Evolutionary conservation across 306 rosid species (phyloP), one percentile per base, ranked within the genome.

Genomic region (Arachis hypogaea): DNA sequence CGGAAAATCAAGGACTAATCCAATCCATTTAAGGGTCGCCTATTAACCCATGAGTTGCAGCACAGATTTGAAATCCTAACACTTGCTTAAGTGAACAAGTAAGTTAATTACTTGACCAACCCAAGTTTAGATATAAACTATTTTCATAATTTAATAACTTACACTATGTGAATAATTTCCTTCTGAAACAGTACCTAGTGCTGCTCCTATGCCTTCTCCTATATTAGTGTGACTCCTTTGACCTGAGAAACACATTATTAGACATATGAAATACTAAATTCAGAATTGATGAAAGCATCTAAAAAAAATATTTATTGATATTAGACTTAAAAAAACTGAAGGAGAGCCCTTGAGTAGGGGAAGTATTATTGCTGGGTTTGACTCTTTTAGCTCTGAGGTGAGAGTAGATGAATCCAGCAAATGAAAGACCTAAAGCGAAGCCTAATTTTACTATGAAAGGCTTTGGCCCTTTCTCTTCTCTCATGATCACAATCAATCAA

Each of bases 341-440:
- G 56, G 18, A 18, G 18, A 18, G 18, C 18, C 18, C 18, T 18
- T 18, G 18, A 18, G 0, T 0, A 54, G 83, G 82, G 18, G 82
- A 74, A 43, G 58, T 14, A n/a, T 77, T 63, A 44, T 70, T 65
- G 38, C 1, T 33, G 45, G 79, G 78, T 45, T 74, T 85, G 18
- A 18, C 18, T 18, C 18, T 18, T 18, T 18, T 18, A 18, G 18
- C 18, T 18, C 18, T 18, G 18, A 18, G 80, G 73, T 87, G 90
- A 73, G 93, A 82, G 47, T 22, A 85, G 61, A 89, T 40, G 69
- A 85, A 85, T 43, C 97, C 91, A 67, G 96, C 98, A 72, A 93
- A 84, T 12, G 96, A 86, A 72, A 93, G 55, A 62, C 86, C 92
- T 51, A 94, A 75, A 73, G 88, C 94, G 77, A 91, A 66, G 59